phyloP scores from a whole-genome alignment of 179 eudicot genomes.

The Silene vulgaris region DNA sequence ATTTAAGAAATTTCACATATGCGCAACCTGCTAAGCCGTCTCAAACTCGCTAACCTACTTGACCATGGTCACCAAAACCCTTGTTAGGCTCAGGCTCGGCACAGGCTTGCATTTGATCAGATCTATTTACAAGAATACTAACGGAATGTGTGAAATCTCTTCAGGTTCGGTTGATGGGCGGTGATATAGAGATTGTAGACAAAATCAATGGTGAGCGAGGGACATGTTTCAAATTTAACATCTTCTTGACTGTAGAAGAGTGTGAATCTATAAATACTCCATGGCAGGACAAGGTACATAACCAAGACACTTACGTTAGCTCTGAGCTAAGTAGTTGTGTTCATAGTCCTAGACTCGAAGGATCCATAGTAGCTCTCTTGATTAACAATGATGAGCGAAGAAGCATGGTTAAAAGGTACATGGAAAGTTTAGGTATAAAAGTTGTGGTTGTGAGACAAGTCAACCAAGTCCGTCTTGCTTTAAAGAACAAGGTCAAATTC shows the following conservation, averaged over 20 bases:
- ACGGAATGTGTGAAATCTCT: neutral
- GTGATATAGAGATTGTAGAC: constrained; percentile 71
- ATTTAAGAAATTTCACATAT: no score
- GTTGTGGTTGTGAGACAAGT: constrained; percentile 36
- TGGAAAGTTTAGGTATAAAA: constrained; percentile 49
- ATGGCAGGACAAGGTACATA: constrained; percentile 17
- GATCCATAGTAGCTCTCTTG: constrained; percentile 51
- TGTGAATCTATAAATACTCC: constrained; percentile 5
- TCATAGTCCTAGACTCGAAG: constrained; percentile 38
- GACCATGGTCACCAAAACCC: neutral
- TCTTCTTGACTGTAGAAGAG: constrained; percentile 32
- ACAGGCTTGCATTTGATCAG: no score
- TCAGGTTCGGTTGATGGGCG: constrained; percentile 91
- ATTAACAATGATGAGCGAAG: constrained; percentile 45
- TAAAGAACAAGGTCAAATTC: constrained; percentile 30
- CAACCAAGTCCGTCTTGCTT: constrained; percentile 33
- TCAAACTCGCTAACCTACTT: neutral
- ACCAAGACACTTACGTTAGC: constrained; percentile 22
- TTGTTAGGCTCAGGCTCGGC: no score
- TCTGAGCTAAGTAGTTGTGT: constrained; percentile 21
- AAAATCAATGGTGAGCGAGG: constrained; percentile 56
- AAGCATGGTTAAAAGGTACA: constrained; percentile 36
- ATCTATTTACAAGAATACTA: neutral
- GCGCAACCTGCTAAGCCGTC: neutral
- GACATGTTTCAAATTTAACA: constrained; percentile 66